A percentile compares a stretch with the other conserved stretches of the same genome.
These are phyloP conservation scores for Blastomyces gilchristii DNA, from an alignment of 2,329 filamentous ascomycete species.

Conservation along the genomic window DNA sequence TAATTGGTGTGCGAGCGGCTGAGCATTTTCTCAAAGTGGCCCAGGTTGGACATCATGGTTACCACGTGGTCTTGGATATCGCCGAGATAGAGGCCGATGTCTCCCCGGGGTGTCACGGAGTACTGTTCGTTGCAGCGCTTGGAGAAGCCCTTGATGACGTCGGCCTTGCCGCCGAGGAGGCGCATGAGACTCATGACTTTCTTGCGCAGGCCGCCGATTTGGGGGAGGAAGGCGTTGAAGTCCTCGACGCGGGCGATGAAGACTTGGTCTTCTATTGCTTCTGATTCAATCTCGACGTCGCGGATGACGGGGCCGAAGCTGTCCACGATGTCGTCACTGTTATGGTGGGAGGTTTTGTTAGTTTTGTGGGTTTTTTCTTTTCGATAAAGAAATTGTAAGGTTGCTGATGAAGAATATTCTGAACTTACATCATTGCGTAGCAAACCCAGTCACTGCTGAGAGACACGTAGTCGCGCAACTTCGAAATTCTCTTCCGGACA, in stretches of 20 bases:
- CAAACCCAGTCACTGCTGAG: constrained; percentile 98
- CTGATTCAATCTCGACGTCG: constrained; percentile 77
- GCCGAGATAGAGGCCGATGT: constrained; percentile 90
- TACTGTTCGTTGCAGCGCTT: constrained; percentile 99
- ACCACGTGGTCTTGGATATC: constrained; percentile 99
- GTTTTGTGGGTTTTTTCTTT: neutral
- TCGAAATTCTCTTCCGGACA: constrained; percentile 82
- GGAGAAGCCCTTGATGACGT: constrained; percentile 93
- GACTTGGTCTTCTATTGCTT: constrained; percentile 89
- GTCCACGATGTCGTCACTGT: constrained; percentile 90
- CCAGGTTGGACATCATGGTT: constrained; percentile 95
- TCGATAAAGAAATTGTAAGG: neutral
- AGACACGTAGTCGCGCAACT: constrained; percentile 87
- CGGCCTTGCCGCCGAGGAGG: constrained; percentile 91
- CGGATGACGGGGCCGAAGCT: constrained; percentile 83
- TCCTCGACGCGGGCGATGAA: constrained; percentile 87
- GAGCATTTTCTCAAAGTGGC: constrained; percentile 96
- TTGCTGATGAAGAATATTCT: neutral
- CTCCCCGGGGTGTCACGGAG: constrained; percentile 85
- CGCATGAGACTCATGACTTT: constrained; percentile 90
- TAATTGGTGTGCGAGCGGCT: constrained; percentile 93
- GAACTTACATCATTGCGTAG: constrained; percentile 82
- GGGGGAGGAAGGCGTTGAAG: constrained; percentile 73
- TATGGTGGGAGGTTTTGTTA: neutral
- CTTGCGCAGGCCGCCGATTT: constrained; percentile 84